A percentile compares a stretch with the other conserved stretches of the same genome.
Conservation (phyloP, 75 land plant species). For the Isoetes taiwanensis region DNA sequence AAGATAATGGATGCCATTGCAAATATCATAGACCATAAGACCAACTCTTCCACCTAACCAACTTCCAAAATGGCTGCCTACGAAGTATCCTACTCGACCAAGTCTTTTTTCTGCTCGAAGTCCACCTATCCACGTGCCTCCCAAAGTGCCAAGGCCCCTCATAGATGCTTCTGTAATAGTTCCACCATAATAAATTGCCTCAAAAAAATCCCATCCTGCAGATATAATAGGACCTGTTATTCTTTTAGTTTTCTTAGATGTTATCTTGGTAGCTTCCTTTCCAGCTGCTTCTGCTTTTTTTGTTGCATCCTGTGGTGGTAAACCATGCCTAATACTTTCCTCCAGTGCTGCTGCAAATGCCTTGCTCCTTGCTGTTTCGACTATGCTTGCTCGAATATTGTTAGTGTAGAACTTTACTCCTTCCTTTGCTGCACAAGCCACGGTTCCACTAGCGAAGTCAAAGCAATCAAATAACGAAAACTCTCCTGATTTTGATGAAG, state of each 20-base stretch:
- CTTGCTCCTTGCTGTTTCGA: slow-evolving; percentile 43
- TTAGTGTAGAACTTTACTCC: slow-evolving; percentile 68
- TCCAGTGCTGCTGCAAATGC: slow-evolving; percentile 48
- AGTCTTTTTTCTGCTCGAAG: slow-evolving; percentile 57
- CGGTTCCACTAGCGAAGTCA: slow-evolving; percentile 56
- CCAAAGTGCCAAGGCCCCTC: slow-evolving; percentile 61
- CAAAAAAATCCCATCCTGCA: slow-evolving; percentile 89
- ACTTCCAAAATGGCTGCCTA: slow-evolving; percentile 84
- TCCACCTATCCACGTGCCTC: slow-evolving; percentile 71
- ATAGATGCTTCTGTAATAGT: slow-evolving; percentile 54
- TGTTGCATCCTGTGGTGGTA: slow-evolving; percentile 38
- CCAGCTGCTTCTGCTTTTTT: slow-evolving; percentile 60
- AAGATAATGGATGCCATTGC: slow-evolving; percentile 40
- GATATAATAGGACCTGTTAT: slow-evolving; percentile 74
- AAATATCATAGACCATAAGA: slow-evolving; percentile 77
- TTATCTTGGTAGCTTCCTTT: slow-evolving; percentile 55
- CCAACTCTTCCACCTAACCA: slow-evolving; percentile 85
- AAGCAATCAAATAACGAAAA: slow-evolving; percentile 66
- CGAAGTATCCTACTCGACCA: slow-evolving; percentile 81
- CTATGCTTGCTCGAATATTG: slow-evolving; percentile 55
- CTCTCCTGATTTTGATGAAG: slow-evolving; percentile 68
- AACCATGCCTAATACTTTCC: slow-evolving; percentile 45
- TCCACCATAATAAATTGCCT: slow-evolving; percentile 89
- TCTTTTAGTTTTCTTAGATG: slow-evolving; percentile 47
- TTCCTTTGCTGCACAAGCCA: slow-evolving; percentile 65